A percentile compares a stretch with the other conserved stretches of the same genome.
phyloP scores from a whole-genome alignment of 441 rosid species.

The Erodium moschatum region DNA sequence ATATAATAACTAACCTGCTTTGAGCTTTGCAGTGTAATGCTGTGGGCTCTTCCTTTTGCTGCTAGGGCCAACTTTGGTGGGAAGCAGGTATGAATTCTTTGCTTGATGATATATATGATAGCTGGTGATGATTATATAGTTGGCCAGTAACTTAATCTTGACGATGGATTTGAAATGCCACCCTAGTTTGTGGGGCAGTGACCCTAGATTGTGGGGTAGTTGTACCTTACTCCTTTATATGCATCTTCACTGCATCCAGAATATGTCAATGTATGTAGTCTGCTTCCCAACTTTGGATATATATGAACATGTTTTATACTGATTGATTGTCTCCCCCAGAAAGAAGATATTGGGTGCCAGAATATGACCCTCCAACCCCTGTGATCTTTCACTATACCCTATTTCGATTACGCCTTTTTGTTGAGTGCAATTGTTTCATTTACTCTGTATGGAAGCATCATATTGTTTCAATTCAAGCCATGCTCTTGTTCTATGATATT shows the following conservation, averaged over 20 bases:
- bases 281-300: not conserved
- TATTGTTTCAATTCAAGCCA: not conserved
- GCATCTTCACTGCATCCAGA: conserved; percentile 3
- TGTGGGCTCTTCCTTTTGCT: conserved; percentile 1
- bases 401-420: not conserved
- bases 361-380: conserved; percentile 7
- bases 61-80: conserved; percentile 3
- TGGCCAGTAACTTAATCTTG: not conserved
- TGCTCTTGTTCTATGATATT: not conserved
- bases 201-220: conserved; percentile 7
- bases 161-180: not conserved
- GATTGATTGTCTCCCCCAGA: conserved; percentile 1
- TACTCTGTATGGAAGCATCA: conserved; percentile 2
- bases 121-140: not conserved
- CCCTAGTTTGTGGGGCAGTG: conserved; percentile 1
- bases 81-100: conserved; percentile 6
- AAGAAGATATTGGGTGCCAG: conserved; percentile 3
- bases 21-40: not conserved
- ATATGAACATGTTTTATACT: not conserved
- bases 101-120: not conserved
- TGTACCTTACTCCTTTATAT: not conserved
- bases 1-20: not conserved
- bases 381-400: not conserved
- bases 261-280: not conserved
- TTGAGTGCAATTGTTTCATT: not conserved